phyloP scores from a whole-genome alignment of 2,329 filamentous ascomycete genomes.

The Calonectria honghensis region DNA sequence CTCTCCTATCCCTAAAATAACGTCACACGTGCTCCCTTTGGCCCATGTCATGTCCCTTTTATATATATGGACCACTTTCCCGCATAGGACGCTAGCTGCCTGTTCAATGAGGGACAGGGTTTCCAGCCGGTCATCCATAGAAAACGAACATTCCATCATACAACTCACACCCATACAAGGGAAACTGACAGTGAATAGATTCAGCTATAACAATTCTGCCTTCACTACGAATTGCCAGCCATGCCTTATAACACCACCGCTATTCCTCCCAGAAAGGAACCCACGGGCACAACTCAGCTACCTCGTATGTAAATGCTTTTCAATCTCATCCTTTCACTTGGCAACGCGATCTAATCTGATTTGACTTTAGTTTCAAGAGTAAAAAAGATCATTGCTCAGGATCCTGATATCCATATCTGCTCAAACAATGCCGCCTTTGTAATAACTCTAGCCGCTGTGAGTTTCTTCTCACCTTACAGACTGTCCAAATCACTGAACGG shows the following conservation, averaged over 20 bases:
- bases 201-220: background rate
- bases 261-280: constrained; percentile 86
- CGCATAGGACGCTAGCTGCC: too few relatives aligned
- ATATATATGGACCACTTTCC: too few relatives aligned
- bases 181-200: background rate
- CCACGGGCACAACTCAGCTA: constrained; percentile 88
- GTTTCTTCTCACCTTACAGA: constrained; percentile 48
- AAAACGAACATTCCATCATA: background rate
- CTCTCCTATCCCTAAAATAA: background rate
- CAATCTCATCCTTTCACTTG: constrained; percentile 31
- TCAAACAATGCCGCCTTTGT: constrained; percentile 96
- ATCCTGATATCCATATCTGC: constrained; percentile 89
- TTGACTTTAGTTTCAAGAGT: constrained; percentile 85
- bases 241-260: constrained; percentile 96
- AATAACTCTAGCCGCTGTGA: constrained; percentile 90
- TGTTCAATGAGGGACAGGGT: background rate
- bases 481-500: constrained; percentile 29
- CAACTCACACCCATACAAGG: background rate
- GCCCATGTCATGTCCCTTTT: background rate
- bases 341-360: constrained; percentile 29
- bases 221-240: constrained; percentile 35
- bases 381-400: constrained; percentile 94
- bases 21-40: background rate
- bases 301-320: constrained; percentile 78
- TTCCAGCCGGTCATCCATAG: background rate